Evolutionary conservation across 2,329 filamentous ascomycete species (phyloP).

Genomic region (Pyricularia sp.): DNA sequence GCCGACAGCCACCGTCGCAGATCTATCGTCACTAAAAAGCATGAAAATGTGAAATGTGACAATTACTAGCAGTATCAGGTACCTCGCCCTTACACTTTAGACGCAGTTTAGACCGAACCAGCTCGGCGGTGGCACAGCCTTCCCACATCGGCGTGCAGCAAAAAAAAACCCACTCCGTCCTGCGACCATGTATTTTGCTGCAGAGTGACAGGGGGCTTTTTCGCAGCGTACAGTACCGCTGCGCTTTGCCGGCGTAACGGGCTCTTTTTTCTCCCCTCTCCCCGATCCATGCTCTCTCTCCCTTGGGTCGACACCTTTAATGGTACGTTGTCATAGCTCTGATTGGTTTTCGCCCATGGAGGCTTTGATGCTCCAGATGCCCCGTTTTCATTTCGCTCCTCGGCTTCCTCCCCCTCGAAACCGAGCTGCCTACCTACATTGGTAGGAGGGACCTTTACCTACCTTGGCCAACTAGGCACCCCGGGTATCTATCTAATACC

Average conservation of each 20-base stretch:
- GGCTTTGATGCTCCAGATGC: background rate
- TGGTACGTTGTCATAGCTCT: background rate
- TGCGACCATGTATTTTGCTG: background rate
- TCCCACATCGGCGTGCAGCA: background rate
- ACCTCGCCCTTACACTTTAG: no score
- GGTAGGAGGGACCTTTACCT: background rate
- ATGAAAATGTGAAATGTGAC: background rate
- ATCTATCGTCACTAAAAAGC: background rate
- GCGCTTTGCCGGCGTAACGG: background rate
- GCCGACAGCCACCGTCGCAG: no score
- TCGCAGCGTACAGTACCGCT: background rate
- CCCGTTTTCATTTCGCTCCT: background rate
- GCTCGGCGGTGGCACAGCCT: background rate
- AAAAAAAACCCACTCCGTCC: background rate
- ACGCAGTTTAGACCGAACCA: background rate
- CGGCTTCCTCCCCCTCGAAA: background rate
- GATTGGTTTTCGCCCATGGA: background rate
- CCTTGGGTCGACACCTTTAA: background rate
- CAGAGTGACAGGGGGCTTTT: background rate
- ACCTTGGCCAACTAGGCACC: background rate
- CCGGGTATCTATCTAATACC: background rate
- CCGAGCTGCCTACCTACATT: background rate
- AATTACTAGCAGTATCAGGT: background rate
- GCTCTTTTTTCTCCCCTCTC: background rate
- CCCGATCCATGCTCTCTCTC: background rate